phyloP scores from a whole-genome alignment of 2,329 filamentous ascomycete genomes.

The Talaromyces sp. region DNA sequence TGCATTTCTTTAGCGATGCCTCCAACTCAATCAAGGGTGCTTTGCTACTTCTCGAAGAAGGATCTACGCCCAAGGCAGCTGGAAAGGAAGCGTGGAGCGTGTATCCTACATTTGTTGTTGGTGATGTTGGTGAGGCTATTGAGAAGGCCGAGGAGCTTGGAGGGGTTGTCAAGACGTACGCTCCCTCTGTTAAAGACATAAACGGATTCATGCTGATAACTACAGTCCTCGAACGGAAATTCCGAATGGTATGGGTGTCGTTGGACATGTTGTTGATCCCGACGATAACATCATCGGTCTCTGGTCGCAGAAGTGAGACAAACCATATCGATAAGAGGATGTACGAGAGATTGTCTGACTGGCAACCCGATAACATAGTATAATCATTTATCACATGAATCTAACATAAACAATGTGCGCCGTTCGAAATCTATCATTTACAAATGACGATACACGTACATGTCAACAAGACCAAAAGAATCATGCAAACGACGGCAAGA shows the following conservation, averaged over 20 bases:
- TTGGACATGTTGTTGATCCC: slow-evolving; percentile 13
- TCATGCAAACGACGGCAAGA: background rate
- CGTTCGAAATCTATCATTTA: slow-evolving; percentile 16
- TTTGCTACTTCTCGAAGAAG: slow-evolving; percentile 14
- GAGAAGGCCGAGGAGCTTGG: slow-evolving; percentile 5
- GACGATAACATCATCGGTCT: slow-evolving; percentile 8
- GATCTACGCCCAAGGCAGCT: background rate
- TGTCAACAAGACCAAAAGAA: background rate
- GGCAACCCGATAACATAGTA: background rate
- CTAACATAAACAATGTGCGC: slow-evolving; percentile 14
- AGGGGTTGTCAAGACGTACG: slow-evolving; percentile 13
- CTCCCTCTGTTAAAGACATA: background rate
- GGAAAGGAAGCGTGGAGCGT: slow-evolving; percentile 12
- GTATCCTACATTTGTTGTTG: slow-evolving; percentile 11
- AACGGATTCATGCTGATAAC: slow-evolving; percentile 6
- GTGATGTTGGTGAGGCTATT: slow-evolving; percentile 12
- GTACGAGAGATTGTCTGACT: background rate
- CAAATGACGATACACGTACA: slow-evolving; percentile 15
- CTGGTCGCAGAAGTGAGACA: slow-evolving; percentile 14
- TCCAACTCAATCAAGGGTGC: slow-evolving; percentile 14
- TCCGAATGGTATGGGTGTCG: slow-evolving; percentile 12
- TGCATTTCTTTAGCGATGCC: slow-evolving; percentile 15
- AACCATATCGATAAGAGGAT: background rate
- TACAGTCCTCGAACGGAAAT: slow-evolving; percentile 10
- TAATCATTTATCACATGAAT: slow-evolving; percentile 3